phyloP scores from a whole-genome alignment of 345 rosid genomes.

The Rhizophora mangle region DNA sequence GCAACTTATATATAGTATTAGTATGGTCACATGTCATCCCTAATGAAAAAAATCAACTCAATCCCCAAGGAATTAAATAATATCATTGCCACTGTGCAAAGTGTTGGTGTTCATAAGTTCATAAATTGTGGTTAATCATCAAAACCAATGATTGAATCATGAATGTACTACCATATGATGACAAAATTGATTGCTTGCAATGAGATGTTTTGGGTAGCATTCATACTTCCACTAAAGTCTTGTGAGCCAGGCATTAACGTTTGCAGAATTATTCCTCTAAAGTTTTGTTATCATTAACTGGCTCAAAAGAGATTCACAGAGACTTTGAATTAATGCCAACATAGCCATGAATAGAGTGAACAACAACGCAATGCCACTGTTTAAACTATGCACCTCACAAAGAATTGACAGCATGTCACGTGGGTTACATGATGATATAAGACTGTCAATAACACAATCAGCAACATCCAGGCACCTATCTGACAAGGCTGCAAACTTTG shows the following conservation, averaged over 20 bases:
- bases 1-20: neutral
- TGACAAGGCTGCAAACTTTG: slow-evolving; percentile 59
- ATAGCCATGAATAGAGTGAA: neutral
- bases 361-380: neutral
- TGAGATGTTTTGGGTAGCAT: neutral
- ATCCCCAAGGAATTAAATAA: too few species aligned
- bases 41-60: too few species aligned
- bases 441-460: slow-evolving; percentile 43
- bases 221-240: neutral
- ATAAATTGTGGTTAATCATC: neutral
- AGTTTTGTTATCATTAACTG: neutral
- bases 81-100: too few species aligned
- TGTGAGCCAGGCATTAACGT: neutral
- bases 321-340: neutral
- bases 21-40: neutral
- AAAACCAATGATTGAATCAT: neutral
- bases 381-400: slow-evolving; percentile 54
- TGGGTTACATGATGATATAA: slow-evolving; percentile 58
- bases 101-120: too few species aligned
- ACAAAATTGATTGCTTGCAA: neutral
- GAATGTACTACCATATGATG: neutral
- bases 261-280: neutral
- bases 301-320: neutral
- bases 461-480: slow-evolving; percentile 44
- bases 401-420: slow-evolving; percentile 83